Percentiles rank a stretch among this genome's conserved stretches.
Conservation (phyloP, 768 basidiomycete species). For the Pisolithus marmoratus region DNA sequence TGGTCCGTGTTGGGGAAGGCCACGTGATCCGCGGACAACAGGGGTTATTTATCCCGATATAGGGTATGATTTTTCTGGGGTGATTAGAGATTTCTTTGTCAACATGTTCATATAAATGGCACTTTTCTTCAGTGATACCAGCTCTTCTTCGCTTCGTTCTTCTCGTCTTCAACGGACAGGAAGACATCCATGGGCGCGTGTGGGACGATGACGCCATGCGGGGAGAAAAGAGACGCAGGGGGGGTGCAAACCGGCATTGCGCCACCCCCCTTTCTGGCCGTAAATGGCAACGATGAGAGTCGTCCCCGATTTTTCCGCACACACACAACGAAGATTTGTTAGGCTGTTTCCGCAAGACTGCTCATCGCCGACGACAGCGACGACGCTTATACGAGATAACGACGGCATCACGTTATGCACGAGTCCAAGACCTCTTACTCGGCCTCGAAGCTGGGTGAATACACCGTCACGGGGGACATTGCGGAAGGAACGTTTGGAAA, state of each 20-base stretch:
- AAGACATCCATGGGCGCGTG: too few species aligned
- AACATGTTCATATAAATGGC: too few species aligned
- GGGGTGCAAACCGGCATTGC: slow-evolving; percentile 5
- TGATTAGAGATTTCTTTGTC: too few species aligned
- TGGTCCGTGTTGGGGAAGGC: background rate
- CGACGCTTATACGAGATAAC: slow-evolving; percentile 7
- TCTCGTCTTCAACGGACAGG: too few species aligned
- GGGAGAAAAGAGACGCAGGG: slow-evolving; percentile 13
- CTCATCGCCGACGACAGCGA: slow-evolving; percentile 5
- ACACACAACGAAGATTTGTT: background rate
- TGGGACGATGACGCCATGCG: too few species aligned
- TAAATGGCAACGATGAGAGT: slow-evolving; percentile 11
- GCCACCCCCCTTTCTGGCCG: slow-evolving; percentile 10
- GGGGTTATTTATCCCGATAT: background rate
- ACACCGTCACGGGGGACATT: slow-evolving; percentile 80
- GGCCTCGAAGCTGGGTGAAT: slow-evolving; percentile 82
- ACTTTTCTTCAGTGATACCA: too few species aligned
- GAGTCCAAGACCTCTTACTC: slow-evolving; percentile 35
- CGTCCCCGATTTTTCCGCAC: slow-evolving; percentile 20
- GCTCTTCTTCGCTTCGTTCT: too few species aligned
- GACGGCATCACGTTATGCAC: slow-evolving; percentile 20
- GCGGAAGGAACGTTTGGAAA: slow-evolving; percentile 98
- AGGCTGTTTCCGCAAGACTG: background rate
- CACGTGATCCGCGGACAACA: slow-evolving; percentile 3
- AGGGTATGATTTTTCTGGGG: background rate